Base-by-base conservation (phyloP, 768 basidiomycete genomes). In the Brasilioporus rufonigricans region DNA sequence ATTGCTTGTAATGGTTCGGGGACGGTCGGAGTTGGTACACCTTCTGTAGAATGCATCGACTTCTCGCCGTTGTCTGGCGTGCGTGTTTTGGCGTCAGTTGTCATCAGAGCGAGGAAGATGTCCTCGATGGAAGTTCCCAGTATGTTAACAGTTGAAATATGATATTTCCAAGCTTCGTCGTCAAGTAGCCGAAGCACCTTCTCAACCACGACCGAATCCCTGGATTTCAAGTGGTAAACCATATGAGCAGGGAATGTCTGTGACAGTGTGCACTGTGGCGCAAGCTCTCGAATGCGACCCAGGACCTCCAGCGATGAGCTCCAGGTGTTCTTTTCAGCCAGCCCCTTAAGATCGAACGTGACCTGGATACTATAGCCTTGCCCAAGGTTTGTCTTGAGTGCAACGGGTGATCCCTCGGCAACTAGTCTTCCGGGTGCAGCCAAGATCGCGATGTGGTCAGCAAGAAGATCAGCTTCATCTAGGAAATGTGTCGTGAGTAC, bases 401-500 rank as follows among this genome's bases (percentile, higher is more conserved):
- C 62, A 7, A 91, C 88, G 4, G 90, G 90, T 1, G 87, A 77
- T 8, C 87, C 89, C 43, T 83, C 77, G 0, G 89, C 89, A 1
- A 91, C 79, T 2, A 91, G 73, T 58, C 82, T 87, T 19, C 89
- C 90, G 2, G 89, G 89, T 0, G 86, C 82, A 14, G 85, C 84
- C 4, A 92, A 74, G 50, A 91, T 84, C 0, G 85, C 87, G 48
- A 92, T 87, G 21, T 83, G 76, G 61, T 92, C 89, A 0, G 83
- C 89, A 14, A 92, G 74, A 4, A 91, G 73, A 62, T 91, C 89
- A 0, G 89, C 89, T 67, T 91, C 87, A 53, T 91, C 89, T 2
- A 90, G 75, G 71, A 89, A 88, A 71, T 91, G 90, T 0, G 89
- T 93, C 0, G 90, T 91, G 65, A 91, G 85, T 3, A 91, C 74